phyloP scores from a whole-genome alignment of 169 alveolate genomes.

The Haemoproteus tartakovskyi region DNA sequence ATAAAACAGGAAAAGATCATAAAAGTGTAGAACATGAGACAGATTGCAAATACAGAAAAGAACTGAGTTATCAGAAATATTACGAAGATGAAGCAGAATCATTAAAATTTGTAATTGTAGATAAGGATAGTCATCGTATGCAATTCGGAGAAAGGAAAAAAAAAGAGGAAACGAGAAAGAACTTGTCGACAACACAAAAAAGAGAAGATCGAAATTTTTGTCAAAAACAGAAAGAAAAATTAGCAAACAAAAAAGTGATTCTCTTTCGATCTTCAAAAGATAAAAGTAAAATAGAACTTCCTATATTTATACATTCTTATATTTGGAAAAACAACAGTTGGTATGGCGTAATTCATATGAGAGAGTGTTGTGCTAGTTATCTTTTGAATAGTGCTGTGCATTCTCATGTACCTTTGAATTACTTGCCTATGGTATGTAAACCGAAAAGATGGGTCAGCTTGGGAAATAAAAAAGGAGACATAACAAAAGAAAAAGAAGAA shows the following conservation, averaged over 20 bases:
- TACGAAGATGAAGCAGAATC: slow-evolving; percentile 54
- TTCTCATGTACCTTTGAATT: slow-evolving; percentile 69
- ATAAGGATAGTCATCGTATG: not conserved
- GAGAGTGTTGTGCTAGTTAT: slow-evolving; percentile 76
- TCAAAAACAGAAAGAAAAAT: slow-evolving; percentile 27
- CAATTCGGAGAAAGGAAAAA: not conserved
- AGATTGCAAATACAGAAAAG: slow-evolving; percentile 49
- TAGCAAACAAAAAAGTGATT: slow-evolving; percentile 21
- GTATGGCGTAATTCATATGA: slow-evolving; percentile 77
- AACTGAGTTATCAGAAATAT: slow-evolving; percentile 32
- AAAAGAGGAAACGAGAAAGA: slow-evolving; percentile 3
- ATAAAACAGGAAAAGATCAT: slow-evolving; percentile 32
- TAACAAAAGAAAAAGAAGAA: no score
- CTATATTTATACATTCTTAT: slow-evolving; percentile 72
- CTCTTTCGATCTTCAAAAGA: slow-evolving; percentile 68
- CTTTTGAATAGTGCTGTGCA: slow-evolving; percentile 72
- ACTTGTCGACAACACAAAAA: no score
- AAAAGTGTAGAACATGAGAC: slow-evolving; percentile 3
- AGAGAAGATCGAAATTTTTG: no score
- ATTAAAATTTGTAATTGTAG: slow-evolving; percentile 49
- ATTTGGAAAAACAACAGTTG: slow-evolving; percentile 70
- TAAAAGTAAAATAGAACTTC: slow-evolving; percentile 71
- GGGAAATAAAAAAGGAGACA: no score
- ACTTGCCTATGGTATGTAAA: slow-evolving; percentile 77
- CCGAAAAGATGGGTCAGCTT: slow-evolving; percentile 74